Evolutionary conservation across 192 early-diverging fungal species (phyloP).

Genomic region (Phlyctochytrium bullatum): DNA sequence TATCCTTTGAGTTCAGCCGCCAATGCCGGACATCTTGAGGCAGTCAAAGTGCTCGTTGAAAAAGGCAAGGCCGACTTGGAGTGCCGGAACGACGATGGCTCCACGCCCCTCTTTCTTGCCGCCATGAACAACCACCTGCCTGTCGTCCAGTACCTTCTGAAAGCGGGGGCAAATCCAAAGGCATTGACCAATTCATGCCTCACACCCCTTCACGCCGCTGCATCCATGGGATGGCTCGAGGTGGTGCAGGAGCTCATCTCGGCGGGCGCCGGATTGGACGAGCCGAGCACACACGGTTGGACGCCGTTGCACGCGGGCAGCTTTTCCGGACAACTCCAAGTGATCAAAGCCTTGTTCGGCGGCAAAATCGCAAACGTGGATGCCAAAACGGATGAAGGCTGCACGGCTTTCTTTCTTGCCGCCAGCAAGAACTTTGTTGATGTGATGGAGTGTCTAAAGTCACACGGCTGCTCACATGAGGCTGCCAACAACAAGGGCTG

Average conservation of each 20-base stretch:
- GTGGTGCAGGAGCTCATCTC: neutral
- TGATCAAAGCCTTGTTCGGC: neutral
- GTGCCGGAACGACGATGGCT: neutral
- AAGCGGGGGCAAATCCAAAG: neutral
- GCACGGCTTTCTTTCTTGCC: neutral
- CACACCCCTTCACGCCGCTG: neutral
- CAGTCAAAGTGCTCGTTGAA: neutral
- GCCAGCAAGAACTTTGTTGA: neutral
- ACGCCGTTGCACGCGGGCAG: conserved; percentile 3
- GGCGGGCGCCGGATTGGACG: neutral
- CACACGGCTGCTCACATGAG: neutral
- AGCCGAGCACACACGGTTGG: neutral
- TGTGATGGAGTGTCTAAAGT: neutral
- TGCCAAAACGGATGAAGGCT: neutral
- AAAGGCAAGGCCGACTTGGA: neutral
- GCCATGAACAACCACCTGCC: conserved; percentile 4
- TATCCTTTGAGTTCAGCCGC: neutral
- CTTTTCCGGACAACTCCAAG: neutral
- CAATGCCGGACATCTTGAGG: neutral
- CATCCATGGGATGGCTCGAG: neutral
- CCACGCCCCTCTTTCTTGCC: neutral
- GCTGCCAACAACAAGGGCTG: neutral
- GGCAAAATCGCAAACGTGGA: neutral
- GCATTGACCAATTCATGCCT: neutral
- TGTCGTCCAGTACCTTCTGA: neutral